A percentile compares a stretch with the other conserved stretches of the same genome.
These are phyloP conservation scores for Penicillium mononematosum DNA, from an alignment of 495 filamentous ascomycete species.

Conservation along the genomic window DNA sequence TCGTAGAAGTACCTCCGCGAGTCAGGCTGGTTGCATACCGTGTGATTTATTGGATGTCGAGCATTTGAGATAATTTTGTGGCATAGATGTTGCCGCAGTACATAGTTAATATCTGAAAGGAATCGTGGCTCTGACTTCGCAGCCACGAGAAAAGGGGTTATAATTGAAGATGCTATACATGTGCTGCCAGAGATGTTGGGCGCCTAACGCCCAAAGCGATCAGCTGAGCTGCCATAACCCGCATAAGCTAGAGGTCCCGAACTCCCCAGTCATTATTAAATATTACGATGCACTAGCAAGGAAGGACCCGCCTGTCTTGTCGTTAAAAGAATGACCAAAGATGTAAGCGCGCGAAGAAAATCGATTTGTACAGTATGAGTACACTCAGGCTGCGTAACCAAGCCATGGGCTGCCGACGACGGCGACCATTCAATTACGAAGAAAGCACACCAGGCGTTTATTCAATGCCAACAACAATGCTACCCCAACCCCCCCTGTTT, in stretches of 20 bases:
- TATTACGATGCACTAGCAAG: not conserved
- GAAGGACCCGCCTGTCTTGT: not conserved
- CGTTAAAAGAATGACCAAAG: not conserved
- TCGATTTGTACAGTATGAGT: conserved; percentile 55
- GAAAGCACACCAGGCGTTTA: conserved; percentile 30
- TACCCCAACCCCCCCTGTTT: conserved; percentile 26
- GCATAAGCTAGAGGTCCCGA: not conserved
- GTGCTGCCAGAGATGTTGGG: not conserved
- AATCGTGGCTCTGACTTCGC: not conserved
- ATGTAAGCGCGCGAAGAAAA: conserved; percentile 21
- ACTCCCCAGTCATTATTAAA: not conserved
- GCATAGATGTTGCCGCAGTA: not conserved
- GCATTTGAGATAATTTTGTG: not conserved
- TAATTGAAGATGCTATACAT: not conserved
- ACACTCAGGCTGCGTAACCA: conserved; percentile 36
- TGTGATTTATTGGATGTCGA: not conserved
- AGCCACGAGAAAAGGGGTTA: not conserved
- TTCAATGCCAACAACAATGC: conserved; percentile 31
- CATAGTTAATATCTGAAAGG: not conserved
- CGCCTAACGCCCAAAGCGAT: not conserved
- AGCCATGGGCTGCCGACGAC: conserved; percentile 18
- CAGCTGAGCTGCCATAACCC: not conserved
- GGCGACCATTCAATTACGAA: conserved; percentile 26
- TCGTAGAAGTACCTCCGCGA: not conserved
- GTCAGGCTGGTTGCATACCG: not conserved